Conservation (phyloP, 1,284 basidiomycete genomes). For the Sporisorium reilianum region DNA sequence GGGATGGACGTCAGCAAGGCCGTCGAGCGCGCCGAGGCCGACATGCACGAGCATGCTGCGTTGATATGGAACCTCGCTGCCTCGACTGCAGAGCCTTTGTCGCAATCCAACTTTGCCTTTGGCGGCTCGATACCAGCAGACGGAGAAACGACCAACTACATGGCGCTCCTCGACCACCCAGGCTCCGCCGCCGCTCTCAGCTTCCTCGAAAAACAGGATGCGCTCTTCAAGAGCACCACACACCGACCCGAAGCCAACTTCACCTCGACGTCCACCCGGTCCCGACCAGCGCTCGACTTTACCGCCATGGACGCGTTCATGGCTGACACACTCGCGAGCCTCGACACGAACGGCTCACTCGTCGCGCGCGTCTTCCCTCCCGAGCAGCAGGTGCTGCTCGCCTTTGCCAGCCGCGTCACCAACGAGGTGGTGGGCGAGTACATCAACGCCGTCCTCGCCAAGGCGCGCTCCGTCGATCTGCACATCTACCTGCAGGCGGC, state of each 20-base stretch:
- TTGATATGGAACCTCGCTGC: conserved; percentile 35
- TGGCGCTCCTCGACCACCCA: conserved; percentile 73
- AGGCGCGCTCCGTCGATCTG: conserved; percentile 80
- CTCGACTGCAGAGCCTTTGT: conserved; percentile 14
- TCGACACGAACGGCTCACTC: conserved; percentile 81
- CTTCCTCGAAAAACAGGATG: conserved; percentile 91
- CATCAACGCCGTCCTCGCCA: conserved; percentile 80
- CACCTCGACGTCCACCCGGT: background rate
- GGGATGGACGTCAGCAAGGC: conserved; percentile 50
- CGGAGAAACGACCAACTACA: conserved; percentile 82
- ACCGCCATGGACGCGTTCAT: conserved; percentile 94
- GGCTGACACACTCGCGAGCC: conserved; percentile 75
- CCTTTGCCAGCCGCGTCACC: conserved; percentile 81
- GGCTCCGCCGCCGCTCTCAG: conserved; percentile 68
- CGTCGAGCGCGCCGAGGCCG: conserved; percentile 40
- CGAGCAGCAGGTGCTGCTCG: conserved; percentile 78
- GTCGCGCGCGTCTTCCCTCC: conserved; percentile 88
- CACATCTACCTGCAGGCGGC: conserved; percentile 84
- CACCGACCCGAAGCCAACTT: conserved; percentile 83
- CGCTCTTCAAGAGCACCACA: conserved; percentile 81
- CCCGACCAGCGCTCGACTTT: conserved; percentile 76
- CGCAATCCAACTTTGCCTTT: background rate
- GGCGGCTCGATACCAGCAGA: conserved; percentile 73
- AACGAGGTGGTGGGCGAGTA: conserved; percentile 82
- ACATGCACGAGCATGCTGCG: conserved; percentile 42